Evolutionary conservation across 306 rosid species (phyloP).

Genomic region (Sindora glabra): DNA sequence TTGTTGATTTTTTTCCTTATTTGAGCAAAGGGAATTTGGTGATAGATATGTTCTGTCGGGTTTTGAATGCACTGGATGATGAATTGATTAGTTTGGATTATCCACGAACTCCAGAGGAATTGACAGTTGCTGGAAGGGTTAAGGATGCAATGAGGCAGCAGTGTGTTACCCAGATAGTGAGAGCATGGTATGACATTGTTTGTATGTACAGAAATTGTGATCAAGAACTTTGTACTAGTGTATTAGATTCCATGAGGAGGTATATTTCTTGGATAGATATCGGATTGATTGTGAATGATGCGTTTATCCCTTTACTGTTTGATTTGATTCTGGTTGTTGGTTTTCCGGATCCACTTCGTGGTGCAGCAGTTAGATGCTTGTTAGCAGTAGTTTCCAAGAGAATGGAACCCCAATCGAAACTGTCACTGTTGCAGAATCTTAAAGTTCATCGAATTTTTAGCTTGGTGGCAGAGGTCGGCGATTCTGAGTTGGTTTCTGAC

Average conservation of each 20-base stretch:
- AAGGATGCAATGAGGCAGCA: slow-evolving; percentile 93
- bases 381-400: slow-evolving; percentile 79
- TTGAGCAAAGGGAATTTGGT: slow-evolving; percentile 64
- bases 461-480: slow-evolving; percentile 49
- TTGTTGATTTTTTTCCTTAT: slow-evolving; percentile 69
- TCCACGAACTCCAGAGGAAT: slow-evolving; percentile 64
- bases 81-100: slow-evolving; percentile 81
- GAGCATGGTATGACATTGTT: slow-evolving; percentile 76
- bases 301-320: slow-evolving; percentile 67
- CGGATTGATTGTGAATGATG: slow-evolving; percentile 74
- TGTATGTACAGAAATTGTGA: slow-evolving; percentile 54
- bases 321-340: slow-evolving; percentile 67
- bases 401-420: slow-evolving; percentile 71
- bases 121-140: slow-evolving; percentile 49
- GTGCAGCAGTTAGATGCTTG: slow-evolving; percentile 78
- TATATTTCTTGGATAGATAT: slow-evolving; percentile 93
- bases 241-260: slow-evolving; percentile 74
- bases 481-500: slow-evolving; percentile 60
- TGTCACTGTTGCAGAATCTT: slow-evolving; percentile 75
- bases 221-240: slow-evolving; percentile 59
- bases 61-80: slow-evolving; percentile 79
- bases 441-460: slow-evolving; percentile 61
- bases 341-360: slow-evolving; percentile 60
- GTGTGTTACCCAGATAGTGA: slow-evolving; percentile 53
- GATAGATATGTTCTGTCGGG: slow-evolving; percentile 92